Percentiles rank a stretch among this genome's conserved stretches.
Evolutionary conservation across 257 asterid genomes (phyloP).

Genomic region (Petunia secreta): DNA sequence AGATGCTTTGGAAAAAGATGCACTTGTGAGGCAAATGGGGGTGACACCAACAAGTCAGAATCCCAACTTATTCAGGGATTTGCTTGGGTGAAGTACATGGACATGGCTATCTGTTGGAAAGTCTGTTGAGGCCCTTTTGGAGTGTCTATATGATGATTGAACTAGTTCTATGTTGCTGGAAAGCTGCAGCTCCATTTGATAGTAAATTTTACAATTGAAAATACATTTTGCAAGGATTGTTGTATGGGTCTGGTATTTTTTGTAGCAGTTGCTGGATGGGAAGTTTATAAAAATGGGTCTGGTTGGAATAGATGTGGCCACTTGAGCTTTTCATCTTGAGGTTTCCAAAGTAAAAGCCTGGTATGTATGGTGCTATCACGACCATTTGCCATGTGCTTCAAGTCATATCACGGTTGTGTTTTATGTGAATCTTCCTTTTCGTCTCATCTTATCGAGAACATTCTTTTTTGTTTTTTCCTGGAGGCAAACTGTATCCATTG

Average conservation of each 20-base stretch:
- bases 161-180: conserved; percentile 11
- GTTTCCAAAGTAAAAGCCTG: neutral
- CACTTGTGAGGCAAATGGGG: conserved; percentile 91
- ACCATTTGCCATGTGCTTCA: conserved; percentile 2
- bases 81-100: conserved; percentile 62
- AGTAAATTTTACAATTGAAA: neutral
- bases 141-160: conserved; percentile 7
- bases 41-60: conserved; percentile 84
- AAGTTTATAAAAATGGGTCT: neutral
- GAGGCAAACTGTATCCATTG: conserved; percentile 23
- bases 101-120: neutral
- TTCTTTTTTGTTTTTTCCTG: neutral
- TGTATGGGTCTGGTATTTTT: conserved; percentile 3
- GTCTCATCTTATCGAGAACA: neutral
- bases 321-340: conserved; percentile 12
- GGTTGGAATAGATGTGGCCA: neutral
- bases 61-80: conserved; percentile 83
- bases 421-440: conserved; percentile 12
- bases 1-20: conserved; percentile 85
- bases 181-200: conserved; percentile 13
- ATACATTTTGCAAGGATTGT: conserved; percentile 8
- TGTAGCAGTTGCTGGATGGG: neutral
- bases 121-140: neutral
- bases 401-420: conserved; percentile 12
- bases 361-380: neutral